Evolutionary conservation across 2,329 filamentous ascomycete species (phyloP).

Genomic region (Parafenestella ontariensis): DNA sequence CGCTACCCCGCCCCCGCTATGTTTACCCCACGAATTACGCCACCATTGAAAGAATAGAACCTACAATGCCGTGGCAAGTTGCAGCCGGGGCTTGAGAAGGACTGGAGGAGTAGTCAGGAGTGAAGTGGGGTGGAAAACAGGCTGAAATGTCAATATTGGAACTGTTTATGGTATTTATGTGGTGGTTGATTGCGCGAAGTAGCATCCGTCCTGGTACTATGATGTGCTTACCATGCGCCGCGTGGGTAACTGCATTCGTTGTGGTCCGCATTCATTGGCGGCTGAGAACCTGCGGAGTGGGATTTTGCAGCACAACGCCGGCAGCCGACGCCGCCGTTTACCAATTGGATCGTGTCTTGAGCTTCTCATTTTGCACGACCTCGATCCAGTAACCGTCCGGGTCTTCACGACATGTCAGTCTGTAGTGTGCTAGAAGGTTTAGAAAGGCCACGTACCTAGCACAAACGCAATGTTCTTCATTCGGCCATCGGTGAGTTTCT

Average conservation of each 20-base stretch:
- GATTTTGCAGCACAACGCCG: slow-evolving; percentile 16
- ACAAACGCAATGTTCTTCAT: slow-evolving; percentile 97
- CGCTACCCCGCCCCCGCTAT: slow-evolving; percentile 44
- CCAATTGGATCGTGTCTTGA: slow-evolving; percentile 56
- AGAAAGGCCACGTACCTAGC: slow-evolving; percentile 60
- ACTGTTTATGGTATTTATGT: neutral
- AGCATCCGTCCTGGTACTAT: neutral
- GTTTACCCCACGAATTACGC: slow-evolving; percentile 35
- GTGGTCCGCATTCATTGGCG: slow-evolving; percentile 22
- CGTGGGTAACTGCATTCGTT: slow-evolving; percentile 7
- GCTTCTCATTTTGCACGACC: slow-evolving; percentile 77
- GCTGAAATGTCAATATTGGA: neutral
- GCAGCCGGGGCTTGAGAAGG: neutral
- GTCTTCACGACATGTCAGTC: slow-evolving; percentile 39
- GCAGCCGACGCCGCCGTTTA: slow-evolving; percentile 28
- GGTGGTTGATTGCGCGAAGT: neutral
- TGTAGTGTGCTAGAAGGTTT: neutral
- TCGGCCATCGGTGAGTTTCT: slow-evolving; percentile 84
- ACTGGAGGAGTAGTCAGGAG: neutral
- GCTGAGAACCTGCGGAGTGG: slow-evolving; percentile 15
- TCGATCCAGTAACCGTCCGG: slow-evolving; percentile 87
- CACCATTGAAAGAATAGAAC: slow-evolving; percentile 10
- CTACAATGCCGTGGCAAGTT: neutral
- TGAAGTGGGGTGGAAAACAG: neutral
- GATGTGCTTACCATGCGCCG: slow-evolving; percentile 6